These are phyloP conservation scores for Crucibulum laeve DNA, from an alignment of 768 basidiomycete genomes.

Conservation along the genomic window DNA sequence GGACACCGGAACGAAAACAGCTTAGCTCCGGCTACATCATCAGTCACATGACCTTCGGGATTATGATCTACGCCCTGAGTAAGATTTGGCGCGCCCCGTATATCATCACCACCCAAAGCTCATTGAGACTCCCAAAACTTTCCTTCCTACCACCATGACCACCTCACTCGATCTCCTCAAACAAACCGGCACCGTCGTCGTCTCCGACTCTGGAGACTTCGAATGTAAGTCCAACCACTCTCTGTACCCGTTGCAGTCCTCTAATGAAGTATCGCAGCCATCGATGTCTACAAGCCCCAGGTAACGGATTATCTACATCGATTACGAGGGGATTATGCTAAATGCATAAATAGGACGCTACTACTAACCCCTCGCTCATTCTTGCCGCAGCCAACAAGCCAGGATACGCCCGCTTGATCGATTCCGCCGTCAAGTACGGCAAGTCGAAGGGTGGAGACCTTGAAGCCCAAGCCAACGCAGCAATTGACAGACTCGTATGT, in stretches of 20 bases:
- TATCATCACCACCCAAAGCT: constrained; percentile 1
- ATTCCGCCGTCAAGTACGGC: constrained; percentile 66
- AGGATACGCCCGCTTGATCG: constrained; percentile 77
- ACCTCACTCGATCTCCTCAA: constrained; percentile 84
- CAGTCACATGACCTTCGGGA: not conserved
- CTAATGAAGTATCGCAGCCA: constrained; percentile 48
- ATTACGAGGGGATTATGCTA: not conserved
- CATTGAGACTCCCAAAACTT: constrained; percentile 1
- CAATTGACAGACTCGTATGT: constrained; percentile 85
- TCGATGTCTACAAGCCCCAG: constrained; percentile 96
- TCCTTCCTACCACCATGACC: constrained; percentile 50
- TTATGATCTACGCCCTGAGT: not conserved
- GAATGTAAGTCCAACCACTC: constrained; percentile 48
- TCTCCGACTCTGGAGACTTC: constrained; percentile 97
- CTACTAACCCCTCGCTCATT: constrained; percentile 96
- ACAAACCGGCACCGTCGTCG: constrained; percentile 91
- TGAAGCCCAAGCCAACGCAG: constrained; percentile 72
- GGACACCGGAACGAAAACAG: too few relatives aligned
- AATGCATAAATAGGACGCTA: constrained; percentile 69
- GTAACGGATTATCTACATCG: constrained; percentile 25
- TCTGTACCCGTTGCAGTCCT: constrained; percentile 7
- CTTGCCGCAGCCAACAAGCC: constrained; percentile 90
- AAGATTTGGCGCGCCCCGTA: not conserved
- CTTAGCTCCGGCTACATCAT: not conserved
- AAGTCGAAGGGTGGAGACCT: constrained; percentile 79